phyloP scores from a whole-genome alignment of 225 moss, liverwort and hornwort species.

The Pseudisothecium myosuroides region DNA sequence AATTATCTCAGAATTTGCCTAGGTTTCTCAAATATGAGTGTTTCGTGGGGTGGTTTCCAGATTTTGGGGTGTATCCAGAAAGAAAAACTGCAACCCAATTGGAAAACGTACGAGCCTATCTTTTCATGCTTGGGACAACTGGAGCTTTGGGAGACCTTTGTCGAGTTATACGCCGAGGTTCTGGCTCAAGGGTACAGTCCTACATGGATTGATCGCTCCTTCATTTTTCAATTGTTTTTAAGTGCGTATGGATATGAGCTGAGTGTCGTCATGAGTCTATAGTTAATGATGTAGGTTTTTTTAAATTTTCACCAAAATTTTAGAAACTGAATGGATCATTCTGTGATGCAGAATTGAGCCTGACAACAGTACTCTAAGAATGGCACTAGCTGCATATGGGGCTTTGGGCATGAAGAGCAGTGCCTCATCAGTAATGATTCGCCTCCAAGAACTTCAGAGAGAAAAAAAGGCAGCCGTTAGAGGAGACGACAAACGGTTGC shows the following conservation, averaged over 20 bases:
- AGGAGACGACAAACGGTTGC: conserved; percentile 11
- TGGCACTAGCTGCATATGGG: conserved; percentile 5
- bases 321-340: not conserved
- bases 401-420: conserved; percentile 12
- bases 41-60: conserved; percentile 15
- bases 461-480: conserved; percentile 17
- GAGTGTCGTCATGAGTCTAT: not conserved
- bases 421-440: not conserved
- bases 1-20: not conserved
- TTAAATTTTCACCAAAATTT: not conserved
- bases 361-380: conserved; percentile 15
- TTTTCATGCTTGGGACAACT: conserved; percentile 61
- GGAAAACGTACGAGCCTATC: conserved; percentile 36
- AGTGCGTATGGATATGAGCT: not conserved
- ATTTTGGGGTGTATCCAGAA: conserved; percentile 33
- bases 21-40: not conserved
- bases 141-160: conserved; percentile 53
- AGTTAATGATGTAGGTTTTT: not conserved
- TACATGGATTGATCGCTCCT: not conserved
- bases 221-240: not conserved
- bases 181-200: conserved; percentile 31
- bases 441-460: conserved; percentile 4
- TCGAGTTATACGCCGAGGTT: conserved; percentile 47
- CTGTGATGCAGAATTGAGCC: conserved; percentile 27
- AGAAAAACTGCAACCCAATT: conserved; percentile 36